Percentiles rank a stretch among this genome's conserved stretches.
Conservation (phyloP, 768 basidiomycete species). For the Agaricus sinodeliciosus region DNA sequence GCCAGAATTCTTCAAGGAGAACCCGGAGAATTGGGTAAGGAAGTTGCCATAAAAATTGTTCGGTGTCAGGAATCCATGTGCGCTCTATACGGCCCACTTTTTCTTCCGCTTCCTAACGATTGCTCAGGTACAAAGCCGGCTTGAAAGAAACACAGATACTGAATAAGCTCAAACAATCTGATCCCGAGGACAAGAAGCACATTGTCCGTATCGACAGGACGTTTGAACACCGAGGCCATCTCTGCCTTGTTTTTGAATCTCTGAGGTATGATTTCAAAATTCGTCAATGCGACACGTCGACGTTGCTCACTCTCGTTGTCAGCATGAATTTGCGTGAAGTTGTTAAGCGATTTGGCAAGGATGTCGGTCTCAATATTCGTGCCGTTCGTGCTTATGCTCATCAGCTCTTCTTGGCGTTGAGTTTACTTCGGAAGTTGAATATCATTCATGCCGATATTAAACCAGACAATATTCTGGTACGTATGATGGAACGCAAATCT, state of each 20-base stretch:
- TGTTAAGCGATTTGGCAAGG: conserved; percentile 96
- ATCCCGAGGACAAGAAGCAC: conserved; percentile 97
- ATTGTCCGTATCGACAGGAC: conserved; percentile 87
- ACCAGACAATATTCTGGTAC: conserved; percentile 93
- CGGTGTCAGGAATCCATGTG: conserved; percentile 95
- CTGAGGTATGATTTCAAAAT: conserved; percentile 54
- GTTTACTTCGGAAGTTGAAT: conserved; percentile 80
- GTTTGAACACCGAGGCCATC: conserved; percentile 95
- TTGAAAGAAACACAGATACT: conserved; percentile 89
- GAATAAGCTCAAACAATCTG: conserved; percentile 78
- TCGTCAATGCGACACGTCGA: not conserved
- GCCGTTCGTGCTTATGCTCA: conserved; percentile 99
- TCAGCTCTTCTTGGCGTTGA: conserved; percentile 86
- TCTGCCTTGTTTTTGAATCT: conserved; percentile 94
- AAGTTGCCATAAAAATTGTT: conserved; percentile 98
- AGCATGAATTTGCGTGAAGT: conserved; percentile 99
- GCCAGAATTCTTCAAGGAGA: conserved; percentile 75
- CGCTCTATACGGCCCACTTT: conserved; percentile 22
- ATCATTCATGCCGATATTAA: conserved; percentile 99
- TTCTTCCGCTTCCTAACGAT: not conserved
- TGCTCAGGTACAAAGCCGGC: conserved; percentile 85
- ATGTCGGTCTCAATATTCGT: conserved; percentile 91
- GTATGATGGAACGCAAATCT: conserved; percentile 19
- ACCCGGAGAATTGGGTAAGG: conserved; percentile 42
- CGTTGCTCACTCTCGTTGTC: conserved; percentile 4